phyloP scores from a whole-genome alignment of 805 yeast species.

The Wickerhamomyces strasburgensis region DNA sequence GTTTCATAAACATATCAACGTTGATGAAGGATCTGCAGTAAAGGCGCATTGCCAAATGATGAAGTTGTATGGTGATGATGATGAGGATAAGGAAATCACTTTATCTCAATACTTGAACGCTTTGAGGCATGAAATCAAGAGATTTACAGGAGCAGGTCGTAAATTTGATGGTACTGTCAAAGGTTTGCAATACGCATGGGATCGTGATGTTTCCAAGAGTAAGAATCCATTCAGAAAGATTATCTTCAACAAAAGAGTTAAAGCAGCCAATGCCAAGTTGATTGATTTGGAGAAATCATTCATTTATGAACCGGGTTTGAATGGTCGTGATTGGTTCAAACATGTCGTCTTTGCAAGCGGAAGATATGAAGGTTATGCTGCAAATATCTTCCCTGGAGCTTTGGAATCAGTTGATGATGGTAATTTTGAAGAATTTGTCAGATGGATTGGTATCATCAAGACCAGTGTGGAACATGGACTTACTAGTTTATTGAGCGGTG shows the following conservation, averaged over 20 bases:
- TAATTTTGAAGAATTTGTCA: conserved; percentile 28
- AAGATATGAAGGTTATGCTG: conserved; percentile 52
- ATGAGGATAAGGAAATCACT: conserved; percentile 11
- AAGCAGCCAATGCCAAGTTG: conserved; percentile 31
- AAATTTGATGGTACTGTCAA: conserved; percentile 24
- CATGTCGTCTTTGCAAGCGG: conserved; percentile 51
- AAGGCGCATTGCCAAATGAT: too few species aligned
- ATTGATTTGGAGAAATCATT: conserved; percentile 41
- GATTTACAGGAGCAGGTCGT: conserved; percentile 20
- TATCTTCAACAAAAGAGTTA: conserved; percentile 23
- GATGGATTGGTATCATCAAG: conserved; percentile 25
- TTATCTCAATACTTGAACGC: conserved; percentile 27
- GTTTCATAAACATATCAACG: conserved; percentile 22
- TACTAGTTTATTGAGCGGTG: not conserved
- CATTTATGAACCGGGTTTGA: conserved; percentile 40
- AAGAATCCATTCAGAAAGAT: conserved; percentile 30
- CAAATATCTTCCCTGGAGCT: conserved; percentile 48
- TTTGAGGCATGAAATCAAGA: conserved; percentile 25
- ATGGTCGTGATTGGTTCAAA: conserved; percentile 47
- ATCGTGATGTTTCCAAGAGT: conserved; percentile 22
- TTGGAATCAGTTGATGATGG: conserved; percentile 48
- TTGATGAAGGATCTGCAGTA: conserved; percentile 11
- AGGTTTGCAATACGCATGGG: conserved; percentile 25
- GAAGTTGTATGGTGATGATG: conserved; percentile 2
- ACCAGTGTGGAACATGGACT: conserved; percentile 5